A percentile compares a stretch with the other conserved stretches of the same genome.
phyloP scores from a whole-genome alignment of 1,284 basidiomycete genomes.

The Singerocomus inundabilis region DNA sequence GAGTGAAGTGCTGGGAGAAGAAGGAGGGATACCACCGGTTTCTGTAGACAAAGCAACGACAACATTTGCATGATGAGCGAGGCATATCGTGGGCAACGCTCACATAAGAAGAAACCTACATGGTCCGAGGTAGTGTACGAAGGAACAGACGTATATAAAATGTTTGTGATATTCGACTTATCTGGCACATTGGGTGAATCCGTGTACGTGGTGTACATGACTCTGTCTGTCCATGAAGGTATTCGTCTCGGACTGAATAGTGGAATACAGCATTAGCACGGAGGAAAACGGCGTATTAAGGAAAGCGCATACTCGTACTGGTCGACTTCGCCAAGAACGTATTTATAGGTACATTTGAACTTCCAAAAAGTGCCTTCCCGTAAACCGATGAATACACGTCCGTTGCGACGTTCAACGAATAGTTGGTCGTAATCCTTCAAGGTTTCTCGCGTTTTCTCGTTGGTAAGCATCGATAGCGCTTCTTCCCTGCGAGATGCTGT shows the following conservation, averaged over 20 bases:
- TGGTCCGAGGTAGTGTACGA: constrained; percentile 79
- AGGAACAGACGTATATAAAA: constrained; percentile 73
- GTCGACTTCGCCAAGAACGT: constrained; percentile 73
- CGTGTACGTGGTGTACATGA: constrained; percentile 82
- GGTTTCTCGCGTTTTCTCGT: constrained; percentile 56
- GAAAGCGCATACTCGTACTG: constrained; percentile 62
- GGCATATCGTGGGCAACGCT: background rate
- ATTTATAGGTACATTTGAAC: constrained; percentile 92
- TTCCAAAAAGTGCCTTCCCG: constrained; percentile 81
- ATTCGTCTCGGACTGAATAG: constrained; percentile 61
- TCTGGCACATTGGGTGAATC: constrained; percentile 57
- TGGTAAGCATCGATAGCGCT: constrained; percentile 39
- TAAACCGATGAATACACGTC: constrained; percentile 68
- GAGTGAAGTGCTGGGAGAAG: constrained; percentile 15
- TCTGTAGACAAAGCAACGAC: constrained; percentile 12
- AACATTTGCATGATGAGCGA: background rate
- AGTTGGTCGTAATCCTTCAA: constrained; percentile 83
- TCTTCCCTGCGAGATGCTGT: constrained; percentile 36
- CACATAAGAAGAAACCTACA: constrained; percentile 38
- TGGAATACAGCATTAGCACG: background rate
- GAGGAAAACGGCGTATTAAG: constrained; percentile 1
- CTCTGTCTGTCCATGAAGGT: constrained; percentile 95
- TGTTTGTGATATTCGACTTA: constrained; percentile 55
- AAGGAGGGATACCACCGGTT: constrained; percentile 52
- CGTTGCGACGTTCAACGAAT: constrained; percentile 57